Conservation (phyloP, 2,329 filamentous ascomycete genomes). For the Diplodia corticola region DNA sequence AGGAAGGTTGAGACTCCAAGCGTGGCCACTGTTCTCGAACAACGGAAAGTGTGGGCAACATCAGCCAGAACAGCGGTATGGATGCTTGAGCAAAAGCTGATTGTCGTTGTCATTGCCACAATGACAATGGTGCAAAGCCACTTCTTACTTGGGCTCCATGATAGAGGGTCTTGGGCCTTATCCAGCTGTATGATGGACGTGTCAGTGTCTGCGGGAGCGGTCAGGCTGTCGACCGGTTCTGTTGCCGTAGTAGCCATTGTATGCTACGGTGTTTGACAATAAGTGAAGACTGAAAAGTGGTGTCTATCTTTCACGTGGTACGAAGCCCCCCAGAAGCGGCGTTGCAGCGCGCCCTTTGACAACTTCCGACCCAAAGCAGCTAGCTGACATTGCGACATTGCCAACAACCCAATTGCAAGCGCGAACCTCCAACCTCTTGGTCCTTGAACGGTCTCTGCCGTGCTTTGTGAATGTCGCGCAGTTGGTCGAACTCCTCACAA, state of each 20-base stretch:
- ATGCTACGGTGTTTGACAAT: background rate
- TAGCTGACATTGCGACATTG: background rate
- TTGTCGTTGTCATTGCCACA: conserved; percentile 24
- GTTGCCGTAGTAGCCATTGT: background rate
- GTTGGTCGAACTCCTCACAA: no score
- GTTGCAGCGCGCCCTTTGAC: background rate
- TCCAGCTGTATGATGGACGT: background rate
- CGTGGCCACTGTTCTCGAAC: conserved; percentile 14
- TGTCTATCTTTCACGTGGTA: background rate
- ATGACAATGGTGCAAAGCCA: conserved; percentile 24
- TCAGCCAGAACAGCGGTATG: conserved; percentile 49
- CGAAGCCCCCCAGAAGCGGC: no score
- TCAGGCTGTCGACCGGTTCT: background rate
- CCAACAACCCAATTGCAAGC: no score
- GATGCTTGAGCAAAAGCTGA: conserved; percentile 42
- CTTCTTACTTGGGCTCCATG: conserved; percentile 23
- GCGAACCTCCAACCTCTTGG: no score
- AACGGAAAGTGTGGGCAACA: conserved; percentile 14
- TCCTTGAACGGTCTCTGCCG: no score
- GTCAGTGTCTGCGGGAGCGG: background rate
- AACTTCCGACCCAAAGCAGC: background rate
- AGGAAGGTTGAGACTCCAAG: conserved; percentile 53
- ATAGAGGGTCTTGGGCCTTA: background rate
- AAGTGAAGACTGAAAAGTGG: background rate
- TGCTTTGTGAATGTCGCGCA: no score